These are phyloP conservation scores for Ulota crispa DNA, from an alignment of 225 moss, liverwort and hornwort species.

Conservation along the genomic window DNA sequence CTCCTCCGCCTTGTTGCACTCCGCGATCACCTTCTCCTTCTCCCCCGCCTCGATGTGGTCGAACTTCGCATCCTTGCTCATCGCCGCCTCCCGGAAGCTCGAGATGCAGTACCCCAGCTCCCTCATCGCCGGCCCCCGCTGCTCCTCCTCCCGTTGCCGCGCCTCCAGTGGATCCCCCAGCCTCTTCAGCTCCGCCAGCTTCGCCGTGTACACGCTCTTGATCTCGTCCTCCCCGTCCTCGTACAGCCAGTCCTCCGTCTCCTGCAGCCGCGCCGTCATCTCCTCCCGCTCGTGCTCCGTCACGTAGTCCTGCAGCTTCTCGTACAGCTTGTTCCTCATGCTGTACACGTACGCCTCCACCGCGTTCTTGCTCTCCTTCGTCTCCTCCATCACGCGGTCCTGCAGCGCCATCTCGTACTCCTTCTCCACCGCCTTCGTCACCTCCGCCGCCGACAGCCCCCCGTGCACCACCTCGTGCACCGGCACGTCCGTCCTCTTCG, in stretches of 20 bases:
- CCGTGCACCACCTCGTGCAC: constrained; percentile 81
- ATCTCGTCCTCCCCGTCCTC: constrained; percentile 98
- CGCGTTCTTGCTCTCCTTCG: constrained; percentile 98
- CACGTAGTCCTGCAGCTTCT: constrained; percentile 83
- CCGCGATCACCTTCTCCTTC: constrained; percentile 82
- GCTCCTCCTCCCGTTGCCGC: constrained; percentile 82
- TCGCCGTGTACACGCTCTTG: constrained; percentile 91
- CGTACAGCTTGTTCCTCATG: constrained; percentile 97
- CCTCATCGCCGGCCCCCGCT: constrained; percentile 59
- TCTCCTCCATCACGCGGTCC: constrained; percentile 99
- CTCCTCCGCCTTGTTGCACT: constrained; percentile 91
- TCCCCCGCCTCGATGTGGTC: constrained; percentile 83
- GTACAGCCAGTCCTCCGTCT: constrained; percentile 97
- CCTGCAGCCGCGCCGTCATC: constrained; percentile 68
- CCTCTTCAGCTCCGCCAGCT: constrained; percentile 87
- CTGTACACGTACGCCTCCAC: constrained; percentile 99
- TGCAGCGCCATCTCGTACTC: constrained; percentile 98
- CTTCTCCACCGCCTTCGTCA: constrained; percentile 88
- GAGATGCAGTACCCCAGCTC: constrained; percentile 79
- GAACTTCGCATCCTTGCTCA: constrained; percentile 79
- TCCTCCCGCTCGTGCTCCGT: constrained; percentile 83
- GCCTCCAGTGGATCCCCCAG: constrained; percentile 85
- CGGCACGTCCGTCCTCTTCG: constrained; percentile 83
- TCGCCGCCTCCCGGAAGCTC: constrained; percentile 89
- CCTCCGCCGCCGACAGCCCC: constrained; percentile 54